Conservation (phyloP, 2,329 filamentous ascomycete genomes). For the Neospermospora avenae region DNA sequence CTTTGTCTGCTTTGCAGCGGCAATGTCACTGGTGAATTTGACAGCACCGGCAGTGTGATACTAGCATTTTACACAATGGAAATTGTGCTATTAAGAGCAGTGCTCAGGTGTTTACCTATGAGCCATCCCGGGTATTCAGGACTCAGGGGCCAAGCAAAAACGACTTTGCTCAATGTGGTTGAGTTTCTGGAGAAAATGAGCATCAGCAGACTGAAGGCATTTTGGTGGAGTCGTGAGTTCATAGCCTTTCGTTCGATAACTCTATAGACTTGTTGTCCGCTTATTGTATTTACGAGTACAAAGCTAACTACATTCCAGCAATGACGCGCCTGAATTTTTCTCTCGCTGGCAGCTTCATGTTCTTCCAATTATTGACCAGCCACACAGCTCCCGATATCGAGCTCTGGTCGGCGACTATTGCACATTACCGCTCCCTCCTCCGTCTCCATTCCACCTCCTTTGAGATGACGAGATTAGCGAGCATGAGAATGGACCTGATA, state of each 20-base stretch:
- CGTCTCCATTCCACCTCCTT: constrained; percentile 17
- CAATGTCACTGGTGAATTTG: constrained; percentile 14
- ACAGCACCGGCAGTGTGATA: constrained; percentile 21
- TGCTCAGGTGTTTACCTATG: constrained; percentile 23
- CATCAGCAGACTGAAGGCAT: constrained; percentile 23
- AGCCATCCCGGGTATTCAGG: constrained; percentile 15
- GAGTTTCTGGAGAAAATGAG: constrained; percentile 27
- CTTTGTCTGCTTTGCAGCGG: constrained; percentile 18
- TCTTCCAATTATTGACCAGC: constrained; percentile 27
- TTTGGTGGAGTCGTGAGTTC: constrained; percentile 31
- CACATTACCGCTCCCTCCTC: constrained; percentile 26
- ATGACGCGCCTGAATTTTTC: constrained; percentile 27
- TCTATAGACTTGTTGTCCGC: not conserved
- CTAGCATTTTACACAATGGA: constrained; percentile 26
- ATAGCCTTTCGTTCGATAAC: not conserved
- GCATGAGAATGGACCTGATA: constrained; percentile 25
- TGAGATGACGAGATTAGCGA: constrained; percentile 27
- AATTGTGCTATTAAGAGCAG: constrained; percentile 24
- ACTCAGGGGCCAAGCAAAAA: constrained; percentile 19
- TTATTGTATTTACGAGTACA: not conserved
- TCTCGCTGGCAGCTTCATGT: constrained; percentile 28
- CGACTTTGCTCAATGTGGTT: constrained; percentile 16
- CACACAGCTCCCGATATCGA: constrained; percentile 25
- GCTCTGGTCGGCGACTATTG: constrained; percentile 27
- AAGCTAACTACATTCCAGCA: constrained; percentile 15